Evolutionary conservation across 768 basidiomycete species (phyloP).

Genomic region (Mycena olivaceomarginata): DNA sequence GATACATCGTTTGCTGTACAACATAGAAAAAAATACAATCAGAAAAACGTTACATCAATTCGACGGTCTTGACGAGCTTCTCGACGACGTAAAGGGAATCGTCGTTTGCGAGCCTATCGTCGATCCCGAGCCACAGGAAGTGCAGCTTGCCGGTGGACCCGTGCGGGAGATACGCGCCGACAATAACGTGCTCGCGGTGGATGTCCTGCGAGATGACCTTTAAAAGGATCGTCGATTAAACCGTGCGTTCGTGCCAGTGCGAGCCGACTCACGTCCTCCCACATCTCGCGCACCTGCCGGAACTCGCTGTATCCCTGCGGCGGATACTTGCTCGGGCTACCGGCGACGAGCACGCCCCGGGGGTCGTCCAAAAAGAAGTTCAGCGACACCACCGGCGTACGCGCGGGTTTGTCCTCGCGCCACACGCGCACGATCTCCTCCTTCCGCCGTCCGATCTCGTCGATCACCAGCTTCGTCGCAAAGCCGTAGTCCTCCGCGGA

Average conservation of each 20-base stretch:
- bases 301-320: conserved; percentile 38
- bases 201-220: conserved; percentile 33
- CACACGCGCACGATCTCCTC: conserved; percentile 36
- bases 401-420: conserved; percentile 36
- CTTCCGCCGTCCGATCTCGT: conserved; percentile 39
- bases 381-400: conserved; percentile 35
- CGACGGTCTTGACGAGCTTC: conserved; percentile 38
- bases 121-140: conserved; percentile 38
- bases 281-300: conserved; percentile 32
- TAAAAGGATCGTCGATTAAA: too few species aligned
- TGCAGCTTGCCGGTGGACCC: conserved; percentile 32
- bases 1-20: neutral
- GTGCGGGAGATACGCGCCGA: conserved; percentile 36
- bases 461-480: conserved; percentile 34
- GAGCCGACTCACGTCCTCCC: conserved; percentile 27
- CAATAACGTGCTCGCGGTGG: conserved; percentile 36
- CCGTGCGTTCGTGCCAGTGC: too few species aligned
- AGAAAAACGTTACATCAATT: conserved; percentile 7
- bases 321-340: conserved; percentile 33
- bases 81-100: conserved; percentile 30
- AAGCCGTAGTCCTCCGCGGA: conserved; percentile 40
- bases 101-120: conserved; percentile 6
- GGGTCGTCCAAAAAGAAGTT: conserved; percentile 39
- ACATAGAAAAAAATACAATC: neutral
- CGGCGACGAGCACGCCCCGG: conserved; percentile 31